These are phyloP conservation scores for Trifolium repens DNA, from an alignment of 306 rosid genomes.

Conservation along the genomic window DNA sequence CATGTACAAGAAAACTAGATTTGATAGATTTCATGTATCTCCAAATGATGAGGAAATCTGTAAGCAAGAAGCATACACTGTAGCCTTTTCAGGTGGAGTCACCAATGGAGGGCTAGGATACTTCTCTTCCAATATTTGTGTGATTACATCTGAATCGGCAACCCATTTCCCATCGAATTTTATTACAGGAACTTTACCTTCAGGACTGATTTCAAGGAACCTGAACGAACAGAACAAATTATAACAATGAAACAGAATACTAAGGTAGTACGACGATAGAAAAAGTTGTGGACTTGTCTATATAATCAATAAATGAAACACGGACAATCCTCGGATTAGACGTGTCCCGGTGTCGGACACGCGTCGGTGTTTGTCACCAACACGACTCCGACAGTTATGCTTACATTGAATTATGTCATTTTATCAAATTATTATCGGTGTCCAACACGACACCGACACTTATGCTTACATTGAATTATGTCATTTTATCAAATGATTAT, in stretches of 20 bases:
- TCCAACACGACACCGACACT: no score
- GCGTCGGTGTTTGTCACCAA: no score
- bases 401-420: no score
- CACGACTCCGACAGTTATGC: no score
- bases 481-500: no score
- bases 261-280: slow-evolving; percentile 1
- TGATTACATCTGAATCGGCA: slow-evolving; percentile 85
- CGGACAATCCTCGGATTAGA: no score
- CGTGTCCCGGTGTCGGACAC: no score
- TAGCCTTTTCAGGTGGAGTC: slow-evolving; percentile 79
- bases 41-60: slow-evolving; percentile 29
- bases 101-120: slow-evolving; percentile 86
- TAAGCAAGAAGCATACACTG: slow-evolving; percentile 57
- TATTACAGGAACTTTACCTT: slow-evolving; percentile 86
- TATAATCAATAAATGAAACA: not conserved
- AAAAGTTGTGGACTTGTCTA: not conserved
- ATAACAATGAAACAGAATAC: slow-evolving; percentile 25
- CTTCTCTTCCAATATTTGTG: slow-evolving; percentile 80
- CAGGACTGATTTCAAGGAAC: slow-evolving; percentile 75
- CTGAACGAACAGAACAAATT: slow-evolving; percentile 47
- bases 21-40: slow-evolving; percentile 5
- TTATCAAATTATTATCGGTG: no score
- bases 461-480: no score
- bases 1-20: not conserved
- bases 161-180: slow-evolving; percentile 86